Base-by-base conservation (phyloP, 805 yeast species). In the Lipomyces yamadae region DNA sequence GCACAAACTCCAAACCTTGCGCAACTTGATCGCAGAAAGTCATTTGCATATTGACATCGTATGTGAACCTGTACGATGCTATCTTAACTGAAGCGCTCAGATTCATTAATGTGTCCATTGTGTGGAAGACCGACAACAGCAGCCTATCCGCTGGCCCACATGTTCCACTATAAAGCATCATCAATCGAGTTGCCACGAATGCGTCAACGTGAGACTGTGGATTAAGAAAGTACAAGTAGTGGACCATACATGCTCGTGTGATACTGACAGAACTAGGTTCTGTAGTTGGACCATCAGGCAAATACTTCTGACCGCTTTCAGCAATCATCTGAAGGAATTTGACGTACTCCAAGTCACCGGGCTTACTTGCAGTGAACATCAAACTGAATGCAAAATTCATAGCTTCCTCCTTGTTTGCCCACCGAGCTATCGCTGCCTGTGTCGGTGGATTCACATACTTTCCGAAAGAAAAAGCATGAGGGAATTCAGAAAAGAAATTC, bases 121-220 rank as follows among this genome's bases (percentile, higher is more conserved):
- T 75, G 62, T 81, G 80, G 56, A 94, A 74, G 1, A 90, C 77
- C 3, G 78, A 75, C 62, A 89, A 84, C 34, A 94, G 74, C 1
- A 92, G 65, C 62, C 85, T 74, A 74, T 94, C 98, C 48, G 84
- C 85, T 0, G 86, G 78, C 15, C 84, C 75, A 2, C 81, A 78
- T 0, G 93, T 81, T 3, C 97, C 97, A n/a, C 78, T 76, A 74
- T 89, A 92, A 56, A 84, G 79, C 5, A 77, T 75, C 10, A 89
- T 73, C 1, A 91, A 61, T 58, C 79, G 82, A 33, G 81, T 82
- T 73, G 87, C 85, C 7, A 88, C 75, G 0, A 79, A 76, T 7
- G 70, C 58, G 6, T 80, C 85, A 0, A 91, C 81, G 62, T 84
- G 83, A 39, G 78, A 79, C 0, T 79, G 70, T 0, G 79, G 74